phyloP scores from a whole-genome alignment of 1,284 basidiomycete genomes.

The Athelia psychrophila region DNA sequence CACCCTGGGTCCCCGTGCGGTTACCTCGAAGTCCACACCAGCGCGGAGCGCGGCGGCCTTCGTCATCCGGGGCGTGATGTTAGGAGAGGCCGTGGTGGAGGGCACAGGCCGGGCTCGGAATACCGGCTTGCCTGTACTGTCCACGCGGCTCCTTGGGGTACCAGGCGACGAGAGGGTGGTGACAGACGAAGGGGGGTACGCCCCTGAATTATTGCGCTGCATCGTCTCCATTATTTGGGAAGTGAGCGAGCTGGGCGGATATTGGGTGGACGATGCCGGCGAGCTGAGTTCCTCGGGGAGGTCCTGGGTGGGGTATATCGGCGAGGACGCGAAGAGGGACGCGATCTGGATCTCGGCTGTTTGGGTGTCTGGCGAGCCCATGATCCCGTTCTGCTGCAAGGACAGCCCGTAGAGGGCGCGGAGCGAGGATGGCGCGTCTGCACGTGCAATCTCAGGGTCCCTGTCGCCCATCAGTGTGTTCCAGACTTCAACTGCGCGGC shows the following conservation, averaged over 20 bases:
- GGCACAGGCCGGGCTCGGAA: slow-evolving; percentile 79
- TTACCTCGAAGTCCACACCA: slow-evolving; percentile 38
- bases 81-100: slow-evolving; percentile 52
- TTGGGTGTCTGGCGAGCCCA: slow-evolving; percentile 62
- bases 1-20: slow-evolving; percentile 42
- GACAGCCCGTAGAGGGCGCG: slow-evolving; percentile 65
- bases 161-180: slow-evolving; percentile 36
- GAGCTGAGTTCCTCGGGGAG: slow-evolving; percentile 45
- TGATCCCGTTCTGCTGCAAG: slow-evolving; percentile 56
- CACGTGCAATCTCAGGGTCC: slow-evolving; percentile 55
- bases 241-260: slow-evolving; percentile 43
- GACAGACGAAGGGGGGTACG: slow-evolving; percentile 38
- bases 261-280: slow-evolving; percentile 24
- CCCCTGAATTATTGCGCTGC: slow-evolving; percentile 35
- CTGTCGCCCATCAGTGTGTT: slow-evolving; percentile 66
- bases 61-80: slow-evolving; percentile 76
- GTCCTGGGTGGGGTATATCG: slow-evolving; percentile 66
- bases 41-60: slow-evolving; percentile 75
- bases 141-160: slow-evolving; percentile 20
- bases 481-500: slow-evolving; percentile 75
- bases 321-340: slow-evolving; percentile 73
- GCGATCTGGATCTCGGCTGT: slow-evolving; percentile 74
- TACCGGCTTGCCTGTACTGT: slow-evolving; percentile 38
- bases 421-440: slow-evolving; percentile 56
- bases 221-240: slow-evolving; percentile 46